phyloP scores from a whole-genome alignment of 2,329 filamentous ascomycete species.

The Fusarium secorum region DNA sequence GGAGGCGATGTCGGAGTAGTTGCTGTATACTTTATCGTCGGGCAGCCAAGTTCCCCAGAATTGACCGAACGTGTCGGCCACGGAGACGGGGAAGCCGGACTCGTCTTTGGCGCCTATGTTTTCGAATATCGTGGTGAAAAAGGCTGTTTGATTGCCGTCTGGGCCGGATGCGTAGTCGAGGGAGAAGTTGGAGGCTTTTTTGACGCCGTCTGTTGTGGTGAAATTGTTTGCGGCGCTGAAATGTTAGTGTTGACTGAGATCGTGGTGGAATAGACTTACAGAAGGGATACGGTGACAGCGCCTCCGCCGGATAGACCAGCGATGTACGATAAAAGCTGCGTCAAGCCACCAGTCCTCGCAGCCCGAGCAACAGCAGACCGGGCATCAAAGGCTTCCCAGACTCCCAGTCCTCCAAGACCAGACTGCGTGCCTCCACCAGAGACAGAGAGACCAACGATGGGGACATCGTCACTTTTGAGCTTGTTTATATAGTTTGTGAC shows the following conservation, averaged over 20 bases:
- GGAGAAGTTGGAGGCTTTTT: conserved; percentile 37
- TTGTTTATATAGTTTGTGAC: conserved; percentile 30
- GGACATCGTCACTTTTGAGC: conserved; percentile 29
- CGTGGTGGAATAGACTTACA: conserved; percentile 8
- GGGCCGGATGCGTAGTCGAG: conserved; percentile 26
- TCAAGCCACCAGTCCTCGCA: conserved; percentile 38
- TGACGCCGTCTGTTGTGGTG: conserved; percentile 23
- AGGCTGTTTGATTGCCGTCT: conserved; percentile 17
- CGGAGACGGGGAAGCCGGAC: conserved; percentile 38
- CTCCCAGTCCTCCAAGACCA: conserved; percentile 40
- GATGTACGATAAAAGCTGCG: conserved; percentile 40
- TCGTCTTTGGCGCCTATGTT: conserved; percentile 36
- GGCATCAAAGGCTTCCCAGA: conserved; percentile 43
- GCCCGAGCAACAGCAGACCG: conserved; percentile 27
- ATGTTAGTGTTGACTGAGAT: fast-evolving
- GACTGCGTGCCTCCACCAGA: conserved; percentile 44
- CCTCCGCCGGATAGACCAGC: conserved; percentile 42
- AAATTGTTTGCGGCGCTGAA: conserved; percentile 41
- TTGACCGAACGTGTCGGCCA: conserved; percentile 40
- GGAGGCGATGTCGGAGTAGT: conserved; percentile 39
- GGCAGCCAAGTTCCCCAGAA: conserved; percentile 42
- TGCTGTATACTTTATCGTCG: conserved; percentile 13
- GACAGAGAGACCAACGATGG: conserved; percentile 38
- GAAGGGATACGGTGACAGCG: conserved; percentile 35
- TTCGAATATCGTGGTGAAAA: conserved; percentile 32